Conservation (phyloP, 2,329 filamentous ascomycete species). For the Sordariomycetes sp. region DNA sequence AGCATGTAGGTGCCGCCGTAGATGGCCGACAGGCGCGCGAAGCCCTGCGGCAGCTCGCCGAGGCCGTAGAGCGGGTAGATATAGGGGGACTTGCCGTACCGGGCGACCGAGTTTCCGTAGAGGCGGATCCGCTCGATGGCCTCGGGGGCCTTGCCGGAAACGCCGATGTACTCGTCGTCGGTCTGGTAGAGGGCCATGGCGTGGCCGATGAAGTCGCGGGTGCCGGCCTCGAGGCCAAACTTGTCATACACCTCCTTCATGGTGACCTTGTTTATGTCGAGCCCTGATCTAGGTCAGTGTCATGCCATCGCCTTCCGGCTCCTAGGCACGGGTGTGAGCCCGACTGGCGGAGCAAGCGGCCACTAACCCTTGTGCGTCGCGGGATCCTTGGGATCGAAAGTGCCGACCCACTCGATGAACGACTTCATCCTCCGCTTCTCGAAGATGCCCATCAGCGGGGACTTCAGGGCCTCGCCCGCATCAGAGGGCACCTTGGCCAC, state of each 20-base stretch:
- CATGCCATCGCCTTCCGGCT: not conserved
- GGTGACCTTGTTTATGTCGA: slow-evolving; percentile 67
- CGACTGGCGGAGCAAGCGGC: not conserved
- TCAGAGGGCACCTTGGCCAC: slow-evolving; percentile 96
- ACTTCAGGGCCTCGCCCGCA: slow-evolving; percentile 79
- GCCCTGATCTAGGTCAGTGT: slow-evolving; percentile 38
- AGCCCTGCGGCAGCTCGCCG: slow-evolving; percentile 93
- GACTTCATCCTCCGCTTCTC: slow-evolving; percentile 96
- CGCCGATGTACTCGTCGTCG: slow-evolving; percentile 72
- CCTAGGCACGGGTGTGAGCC: not conserved
- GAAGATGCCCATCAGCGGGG: slow-evolving; percentile 91
- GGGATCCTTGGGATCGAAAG: slow-evolving; percentile 72
- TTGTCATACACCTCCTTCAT: slow-evolving; percentile 99
- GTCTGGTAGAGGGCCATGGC: slow-evolving; percentile 94
- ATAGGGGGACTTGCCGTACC: slow-evolving; percentile 97
- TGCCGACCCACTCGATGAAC: slow-evolving; percentile 92
- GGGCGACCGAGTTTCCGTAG: slow-evolving; percentile 94
- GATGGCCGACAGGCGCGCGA: slow-evolving; percentile 93
- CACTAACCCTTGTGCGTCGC: slow-evolving; percentile 76
- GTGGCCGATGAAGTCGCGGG: slow-evolving; percentile 93
- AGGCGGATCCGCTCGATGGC: slow-evolving; percentile 85
- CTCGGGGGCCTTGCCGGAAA: slow-evolving; percentile 65
- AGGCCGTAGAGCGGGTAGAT: slow-evolving; percentile 98
- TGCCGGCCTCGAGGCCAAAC: slow-evolving; percentile 81
- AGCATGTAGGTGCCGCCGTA: slow-evolving; percentile 99